Conservation (phyloP, 2,329 filamentous ascomycete genomes). For the Berkeleyomyces basicola region DNA sequence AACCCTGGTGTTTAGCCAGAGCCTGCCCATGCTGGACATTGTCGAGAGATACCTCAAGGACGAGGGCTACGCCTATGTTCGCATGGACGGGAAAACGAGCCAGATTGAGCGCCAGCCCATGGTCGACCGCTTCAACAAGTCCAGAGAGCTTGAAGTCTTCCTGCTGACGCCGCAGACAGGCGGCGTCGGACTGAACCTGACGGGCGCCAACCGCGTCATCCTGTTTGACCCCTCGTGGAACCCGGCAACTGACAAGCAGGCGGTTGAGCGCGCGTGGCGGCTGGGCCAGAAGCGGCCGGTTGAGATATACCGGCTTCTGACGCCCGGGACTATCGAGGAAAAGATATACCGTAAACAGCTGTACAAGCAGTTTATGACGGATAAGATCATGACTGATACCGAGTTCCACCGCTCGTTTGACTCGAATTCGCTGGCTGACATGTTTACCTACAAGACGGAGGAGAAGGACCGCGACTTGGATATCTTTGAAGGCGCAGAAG, state of each 20-base stretch:
- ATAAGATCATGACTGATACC: conserved; percentile 88
- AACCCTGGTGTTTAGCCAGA: conserved; percentile 81
- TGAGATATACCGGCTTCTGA: conserved; percentile 95
- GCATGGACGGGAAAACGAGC: conserved; percentile 87
- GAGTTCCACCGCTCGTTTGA: conserved; percentile 88
- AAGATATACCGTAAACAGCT: conserved; percentile 99
- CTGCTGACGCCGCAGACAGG: conserved; percentile 91
- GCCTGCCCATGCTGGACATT: conserved; percentile 89
- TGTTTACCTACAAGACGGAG: conserved; percentile 54
- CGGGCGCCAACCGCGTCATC: conserved; percentile 86
- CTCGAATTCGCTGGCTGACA: conserved; percentile 73
- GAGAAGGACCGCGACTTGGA: conserved; percentile 65
- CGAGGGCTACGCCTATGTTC: conserved; percentile 54
- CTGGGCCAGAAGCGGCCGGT: conserved; percentile 90
- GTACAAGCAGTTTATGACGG: conserved; percentile 94
- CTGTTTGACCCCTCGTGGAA: conserved; percentile 99
- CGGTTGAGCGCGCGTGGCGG: conserved; percentile 87
- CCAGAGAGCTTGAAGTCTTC: conserved; percentile 68
- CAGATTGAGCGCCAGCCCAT: conserved; percentile 78
- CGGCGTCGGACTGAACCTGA: conserved; percentile 83
- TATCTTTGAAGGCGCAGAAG: conserved; percentile 76
- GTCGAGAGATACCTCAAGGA: conserved; percentile 66
- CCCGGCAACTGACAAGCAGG: conserved; percentile 88
- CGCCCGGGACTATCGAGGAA: conserved; percentile 92
- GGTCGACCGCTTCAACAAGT: conserved; percentile 83